These are phyloP conservation scores for Aspergillus ellipticus DNA, from an alignment of 495 filamentous ascomycete genomes.

Conservation along the genomic window DNA sequence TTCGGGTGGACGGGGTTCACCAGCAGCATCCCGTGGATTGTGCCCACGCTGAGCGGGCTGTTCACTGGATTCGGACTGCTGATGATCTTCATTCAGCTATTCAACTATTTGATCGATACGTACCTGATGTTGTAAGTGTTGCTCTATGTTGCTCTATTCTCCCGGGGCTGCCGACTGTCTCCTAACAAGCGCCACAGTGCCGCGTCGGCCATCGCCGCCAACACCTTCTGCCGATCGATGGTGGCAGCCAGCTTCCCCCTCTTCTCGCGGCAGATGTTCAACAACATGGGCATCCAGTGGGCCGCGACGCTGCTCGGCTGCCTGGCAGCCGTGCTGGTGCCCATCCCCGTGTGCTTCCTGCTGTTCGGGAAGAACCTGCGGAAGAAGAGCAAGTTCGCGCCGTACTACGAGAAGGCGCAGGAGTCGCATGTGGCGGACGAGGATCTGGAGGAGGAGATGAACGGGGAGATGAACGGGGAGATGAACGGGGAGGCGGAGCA, in stretches of 20 bases:
- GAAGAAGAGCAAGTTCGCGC: constrained; percentile 43
- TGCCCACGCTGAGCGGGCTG: constrained; percentile 70
- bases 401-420: constrained; percentile 46
- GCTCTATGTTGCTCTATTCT: too few relatives aligned
- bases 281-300: constrained; percentile 72
- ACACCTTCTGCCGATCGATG: constrained; percentile 78
- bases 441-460: constrained; percentile 8
- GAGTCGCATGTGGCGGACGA: constrained; percentile 18
- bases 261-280: constrained; percentile 77
- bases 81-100: constrained; percentile 76
- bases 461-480: too few relatives aligned
- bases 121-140: constrained; percentile 78
- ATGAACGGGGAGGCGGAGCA: too few relatives aligned
- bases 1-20: constrained; percentile 78
- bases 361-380: constrained; percentile 34
- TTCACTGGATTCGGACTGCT: constrained; percentile 62
- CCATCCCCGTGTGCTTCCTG: constrained; percentile 57
- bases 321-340: constrained; percentile 63
- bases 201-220: constrained; percentile 82
- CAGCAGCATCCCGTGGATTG: constrained; percentile 73
- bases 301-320: constrained; percentile 73
- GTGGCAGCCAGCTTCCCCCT: constrained; percentile 76
- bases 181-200: too few relatives aligned
- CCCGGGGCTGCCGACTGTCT: too few relatives aligned
- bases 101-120: constrained; percentile 86